Percentiles rank a stretch among this genome's conserved stretches.
phyloP scores from a whole-genome alignment of 1,284 basidiomycete genomes.

The Anthracocystis panici-leucophaei region DNA sequence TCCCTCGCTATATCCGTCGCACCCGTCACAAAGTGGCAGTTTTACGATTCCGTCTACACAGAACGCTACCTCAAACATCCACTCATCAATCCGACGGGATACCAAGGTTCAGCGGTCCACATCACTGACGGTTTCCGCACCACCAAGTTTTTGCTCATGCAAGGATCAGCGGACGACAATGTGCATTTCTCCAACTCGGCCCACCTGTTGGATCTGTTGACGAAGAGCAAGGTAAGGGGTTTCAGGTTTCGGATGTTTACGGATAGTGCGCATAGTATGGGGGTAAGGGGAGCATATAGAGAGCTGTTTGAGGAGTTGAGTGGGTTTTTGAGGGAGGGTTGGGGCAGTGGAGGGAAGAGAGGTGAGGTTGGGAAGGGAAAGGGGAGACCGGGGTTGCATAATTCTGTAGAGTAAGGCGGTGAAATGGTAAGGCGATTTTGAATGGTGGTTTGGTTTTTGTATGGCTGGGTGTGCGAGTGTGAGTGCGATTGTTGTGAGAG shows the following conservation, averaged over 20 bases:
- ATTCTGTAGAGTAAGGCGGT: conserved; percentile 26
- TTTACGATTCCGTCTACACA: conserved; percentile 85
- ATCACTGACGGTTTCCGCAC: conserved; percentile 85
- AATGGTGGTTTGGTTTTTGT: too few relatives aligned
- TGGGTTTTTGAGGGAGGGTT: conserved; percentile 84
- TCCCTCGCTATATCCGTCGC: conserved; percentile 89
- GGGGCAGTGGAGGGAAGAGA: conserved; percentile 71
- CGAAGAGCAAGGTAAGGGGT: conserved; percentile 78
- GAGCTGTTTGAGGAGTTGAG: conserved; percentile 91
- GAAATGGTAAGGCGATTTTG: neutral
- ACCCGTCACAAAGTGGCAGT: conserved; percentile 70
- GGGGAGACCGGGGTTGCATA: conserved; percentile 25
- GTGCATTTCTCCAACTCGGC: conserved; percentile 88
- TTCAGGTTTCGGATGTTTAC: conserved; percentile 96
- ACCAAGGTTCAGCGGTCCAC: conserved; percentile 84
- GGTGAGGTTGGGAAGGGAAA: conserved; percentile 9
- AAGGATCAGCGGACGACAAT: conserved; percentile 74
- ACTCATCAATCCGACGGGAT: conserved; percentile 81
- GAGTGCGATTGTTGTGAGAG: too few relatives aligned
- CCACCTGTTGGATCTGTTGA: conserved; percentile 90
- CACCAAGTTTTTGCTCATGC: conserved; percentile 84
- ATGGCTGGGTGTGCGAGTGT: neutral
- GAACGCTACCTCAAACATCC: conserved; percentile 97
- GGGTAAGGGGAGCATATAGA: conserved; percentile 79
- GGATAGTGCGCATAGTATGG: conserved; percentile 85